Conservation (phyloP, 169 alveolate species). For the Plasmodium falciparum region DNA sequence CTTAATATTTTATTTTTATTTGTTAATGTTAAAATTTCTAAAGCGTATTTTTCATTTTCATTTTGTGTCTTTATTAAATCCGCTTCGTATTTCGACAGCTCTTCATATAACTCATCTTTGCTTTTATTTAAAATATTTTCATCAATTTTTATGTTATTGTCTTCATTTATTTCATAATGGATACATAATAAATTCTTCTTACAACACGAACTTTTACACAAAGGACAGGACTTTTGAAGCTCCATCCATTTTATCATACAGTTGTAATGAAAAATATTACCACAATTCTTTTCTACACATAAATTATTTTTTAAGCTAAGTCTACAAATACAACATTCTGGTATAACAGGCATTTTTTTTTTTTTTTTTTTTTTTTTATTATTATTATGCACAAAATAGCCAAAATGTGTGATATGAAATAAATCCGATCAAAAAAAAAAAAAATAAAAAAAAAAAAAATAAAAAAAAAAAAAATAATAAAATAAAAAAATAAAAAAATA, state of each 20-base stretch:
- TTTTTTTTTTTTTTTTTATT: not conserved
- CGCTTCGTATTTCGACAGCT: conserved; percentile 32
- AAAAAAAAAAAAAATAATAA: not conserved
- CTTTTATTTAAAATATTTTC: conserved; percentile 25
- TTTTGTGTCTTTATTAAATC: conserved; percentile 40
- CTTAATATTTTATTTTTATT: conserved; percentile 64
- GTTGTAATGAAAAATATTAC: conserved; percentile 54
- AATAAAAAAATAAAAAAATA: too few species aligned
- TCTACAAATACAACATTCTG: conserved; percentile 71
- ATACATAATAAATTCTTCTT: conserved; percentile 42
- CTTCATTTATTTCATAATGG: conserved; percentile 65
- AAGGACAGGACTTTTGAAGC: conserved; percentile 42
- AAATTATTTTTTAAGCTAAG: conserved; percentile 55
- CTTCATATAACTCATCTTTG: conserved; percentile 62
- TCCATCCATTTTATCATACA: conserved; percentile 66
- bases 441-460: not conserved
- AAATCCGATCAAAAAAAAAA: not conserved
- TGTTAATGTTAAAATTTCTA: conserved; percentile 63
- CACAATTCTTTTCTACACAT: conserved; percentile 73
- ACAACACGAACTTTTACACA: conserved; percentile 38
- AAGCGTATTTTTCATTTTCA: conserved; percentile 56
- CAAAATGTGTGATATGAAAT: not conserved
- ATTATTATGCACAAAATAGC: too few species aligned
- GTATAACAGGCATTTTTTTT: conserved; percentile 56
- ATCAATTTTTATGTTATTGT: conserved; percentile 23